Conservation (phyloP, 2,329 filamentous ascomycete genomes). For the Didymella keratinophila region DNA sequence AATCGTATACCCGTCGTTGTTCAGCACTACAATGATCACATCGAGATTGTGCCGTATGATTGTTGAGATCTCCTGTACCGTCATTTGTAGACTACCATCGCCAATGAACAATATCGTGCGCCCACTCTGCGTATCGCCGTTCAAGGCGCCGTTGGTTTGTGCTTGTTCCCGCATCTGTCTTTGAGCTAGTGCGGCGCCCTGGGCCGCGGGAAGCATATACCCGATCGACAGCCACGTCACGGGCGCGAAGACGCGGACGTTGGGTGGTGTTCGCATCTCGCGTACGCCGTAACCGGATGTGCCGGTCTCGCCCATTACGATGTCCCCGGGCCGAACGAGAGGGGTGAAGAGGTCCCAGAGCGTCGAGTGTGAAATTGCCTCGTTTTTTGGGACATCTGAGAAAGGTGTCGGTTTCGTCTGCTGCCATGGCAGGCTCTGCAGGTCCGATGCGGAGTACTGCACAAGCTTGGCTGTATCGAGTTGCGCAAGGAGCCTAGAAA, state of each 20-base stretch:
- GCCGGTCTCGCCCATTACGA: conserved; percentile 66
- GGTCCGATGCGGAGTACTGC: conserved; percentile 1
- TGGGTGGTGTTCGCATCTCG: conserved; percentile 25
- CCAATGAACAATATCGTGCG: conserved; percentile 46
- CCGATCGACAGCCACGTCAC: conserved; percentile 58
- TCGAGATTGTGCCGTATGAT: conserved; percentile 47
- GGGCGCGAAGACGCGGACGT: conserved; percentile 22
- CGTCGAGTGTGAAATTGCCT: conserved; percentile 57
- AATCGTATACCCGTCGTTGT: conserved; percentile 53
- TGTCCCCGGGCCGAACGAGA: conserved; percentile 62
- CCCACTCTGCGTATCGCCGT: conserved; percentile 24
- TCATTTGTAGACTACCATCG: conserved; percentile 51
- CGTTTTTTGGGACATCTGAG: conserved; percentile 2
- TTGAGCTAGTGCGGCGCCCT: conserved; percentile 59
- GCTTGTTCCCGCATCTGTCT: conserved; percentile 11
- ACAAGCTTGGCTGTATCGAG: conserved; percentile 7
- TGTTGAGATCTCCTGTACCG: conserved; percentile 49
- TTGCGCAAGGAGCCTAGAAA: conserved; percentile 9
- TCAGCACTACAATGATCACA: conserved; percentile 47
- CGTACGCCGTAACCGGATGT: conserved; percentile 48
- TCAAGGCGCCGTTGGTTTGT: conserved; percentile 18
- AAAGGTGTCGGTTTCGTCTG: neutral
- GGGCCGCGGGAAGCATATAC: conserved; percentile 65
- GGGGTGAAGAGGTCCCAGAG: conserved; percentile 58
- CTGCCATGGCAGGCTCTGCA: conserved; percentile 10